These are phyloP conservation scores for Bocquillonia castaneifolia DNA, from an alignment of 441 rosid genomes.

Conservation along the genomic window DNA sequence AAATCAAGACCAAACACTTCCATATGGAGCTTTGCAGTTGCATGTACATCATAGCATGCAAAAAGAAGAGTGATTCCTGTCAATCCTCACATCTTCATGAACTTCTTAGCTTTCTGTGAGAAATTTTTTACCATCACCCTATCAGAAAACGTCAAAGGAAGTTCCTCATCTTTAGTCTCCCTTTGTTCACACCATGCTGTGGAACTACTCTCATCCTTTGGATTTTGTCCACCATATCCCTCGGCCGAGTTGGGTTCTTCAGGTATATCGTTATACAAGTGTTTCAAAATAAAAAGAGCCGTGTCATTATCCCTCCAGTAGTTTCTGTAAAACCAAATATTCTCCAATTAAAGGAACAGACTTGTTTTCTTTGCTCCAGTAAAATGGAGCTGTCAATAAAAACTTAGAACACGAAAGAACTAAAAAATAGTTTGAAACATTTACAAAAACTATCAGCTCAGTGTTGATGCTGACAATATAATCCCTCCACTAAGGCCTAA, in stretches of 20 bases:
- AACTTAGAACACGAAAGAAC: neutral
- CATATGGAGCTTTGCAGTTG: constrained; percentile 2
- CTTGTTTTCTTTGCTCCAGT: neutral
- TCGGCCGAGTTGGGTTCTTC: constrained; percentile 40
- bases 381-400: neutral
- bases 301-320: constrained; percentile 93
- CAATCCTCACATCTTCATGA: constrained; percentile 29
- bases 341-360: neutral
- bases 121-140: constrained; percentile 39
- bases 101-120: constrained; percentile 53
- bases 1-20: neutral
- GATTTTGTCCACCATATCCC: constrained; percentile 25
- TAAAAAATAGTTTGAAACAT: neutral
- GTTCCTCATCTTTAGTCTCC: constrained; percentile 56
- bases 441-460: neutral
- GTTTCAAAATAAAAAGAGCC: constrained; percentile 84
- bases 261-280: constrained; percentile 65
- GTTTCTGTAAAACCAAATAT: constrained; percentile 53
- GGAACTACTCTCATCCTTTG: constrained; percentile 32
- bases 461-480: neutral
- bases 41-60: neutral
- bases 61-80: neutral
- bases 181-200: constrained; percentile 46
- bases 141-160: constrained; percentile 81
- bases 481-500: neutral